Conservation (phyloP, 352 stramenopile species). For the Pythium dissimile region DNA sequence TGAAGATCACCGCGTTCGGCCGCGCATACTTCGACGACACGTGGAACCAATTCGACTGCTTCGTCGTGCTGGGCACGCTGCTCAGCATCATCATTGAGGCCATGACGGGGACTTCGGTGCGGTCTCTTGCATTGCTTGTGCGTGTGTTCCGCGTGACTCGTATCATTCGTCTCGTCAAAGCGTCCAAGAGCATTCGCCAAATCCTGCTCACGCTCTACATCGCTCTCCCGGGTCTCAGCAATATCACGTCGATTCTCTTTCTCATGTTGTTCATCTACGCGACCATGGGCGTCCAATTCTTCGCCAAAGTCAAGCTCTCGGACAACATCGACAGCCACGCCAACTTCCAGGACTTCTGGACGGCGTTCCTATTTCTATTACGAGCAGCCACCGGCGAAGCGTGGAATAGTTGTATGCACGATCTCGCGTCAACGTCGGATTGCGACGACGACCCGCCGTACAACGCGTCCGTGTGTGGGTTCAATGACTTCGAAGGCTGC, state of each 20-base stretch:
- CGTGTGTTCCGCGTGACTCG: constrained; percentile 89
- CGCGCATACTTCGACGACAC: constrained; percentile 78
- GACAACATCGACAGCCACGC: constrained; percentile 80
- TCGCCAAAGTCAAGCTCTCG: constrained; percentile 77
- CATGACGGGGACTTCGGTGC: constrained; percentile 50
- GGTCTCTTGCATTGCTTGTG: constrained; percentile 84
- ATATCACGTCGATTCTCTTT: constrained; percentile 90
- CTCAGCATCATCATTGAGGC: constrained; percentile 56
- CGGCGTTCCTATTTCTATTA: constrained; percentile 88
- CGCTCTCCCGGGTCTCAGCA: constrained; percentile 83
- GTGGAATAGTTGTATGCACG: constrained; percentile 94
- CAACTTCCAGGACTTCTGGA: constrained; percentile 92
- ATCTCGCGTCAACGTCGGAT: constrained; percentile 41
- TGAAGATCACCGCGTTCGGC: constrained; percentile 85
- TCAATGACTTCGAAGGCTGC: constrained; percentile 63
- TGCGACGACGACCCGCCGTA: constrained; percentile 70
- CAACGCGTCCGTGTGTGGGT: constrained; percentile 67
- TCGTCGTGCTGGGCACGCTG: constrained; percentile 66
- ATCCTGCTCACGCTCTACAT: constrained; percentile 91
- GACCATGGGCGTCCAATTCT: constrained; percentile 91
- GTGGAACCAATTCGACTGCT: constrained; percentile 91
- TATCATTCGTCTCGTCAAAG: constrained; percentile 79
- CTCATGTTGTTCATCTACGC: constrained; percentile 94
- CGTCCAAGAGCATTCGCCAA: constrained; percentile 84
- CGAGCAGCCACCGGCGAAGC: constrained; percentile 90